Evolutionary conservation across 306 rosid species (phyloP), one percentile per base, ranked within the genome.

Genomic region (Spatholobus suberectus): DNA sequence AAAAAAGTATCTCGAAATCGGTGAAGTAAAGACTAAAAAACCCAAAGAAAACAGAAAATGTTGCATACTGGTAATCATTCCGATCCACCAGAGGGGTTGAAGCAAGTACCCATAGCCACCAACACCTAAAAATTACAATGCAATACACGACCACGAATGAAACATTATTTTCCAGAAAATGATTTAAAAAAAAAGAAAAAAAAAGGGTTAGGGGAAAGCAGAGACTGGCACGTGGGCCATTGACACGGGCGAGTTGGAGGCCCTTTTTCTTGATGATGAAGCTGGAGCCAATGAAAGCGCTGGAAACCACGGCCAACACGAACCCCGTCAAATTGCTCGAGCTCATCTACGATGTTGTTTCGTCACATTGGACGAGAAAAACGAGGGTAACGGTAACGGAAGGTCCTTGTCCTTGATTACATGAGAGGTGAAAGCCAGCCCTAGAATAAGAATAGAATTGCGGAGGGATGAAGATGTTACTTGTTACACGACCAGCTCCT

Each of bases 71-170:
- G 98, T 94, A 26, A 89, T 17, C 98, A 94, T 94, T 86, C 98
- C 98, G 34, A 94, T 65, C 98, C 98, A 94, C 98, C 98, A 92
- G 21, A 94, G 95, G 68, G 98, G 97, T 77, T 94, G 92, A n/a
- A 87, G 85, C 83, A 94, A 81, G 77, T 94, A 94, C 12, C 97
- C 97, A 91, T 94, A 92, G 41, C 98, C 98, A 49, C 98, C 98
- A 76, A 85, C 89, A 89, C 95, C 98, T 94, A 62, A 24, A 49
- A 46, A 81, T 13, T 3, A 59, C 18, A 81, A 72, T 46, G 66
- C 79, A 81, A 80, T 2, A 79, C 34, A 26, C 4, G 44, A 40
- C 23, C 23, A 40, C 20, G 4, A 38, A 69, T 12, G 71, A 66
- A 0, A n/a, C 5, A 68, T 20, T 2, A 62, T 21, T 49, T 0